These are phyloP conservation scores for Symbiotaphrina buchneri DNA, from an alignment of 495 filamentous ascomycete species.

Conservation along the genomic window DNA sequence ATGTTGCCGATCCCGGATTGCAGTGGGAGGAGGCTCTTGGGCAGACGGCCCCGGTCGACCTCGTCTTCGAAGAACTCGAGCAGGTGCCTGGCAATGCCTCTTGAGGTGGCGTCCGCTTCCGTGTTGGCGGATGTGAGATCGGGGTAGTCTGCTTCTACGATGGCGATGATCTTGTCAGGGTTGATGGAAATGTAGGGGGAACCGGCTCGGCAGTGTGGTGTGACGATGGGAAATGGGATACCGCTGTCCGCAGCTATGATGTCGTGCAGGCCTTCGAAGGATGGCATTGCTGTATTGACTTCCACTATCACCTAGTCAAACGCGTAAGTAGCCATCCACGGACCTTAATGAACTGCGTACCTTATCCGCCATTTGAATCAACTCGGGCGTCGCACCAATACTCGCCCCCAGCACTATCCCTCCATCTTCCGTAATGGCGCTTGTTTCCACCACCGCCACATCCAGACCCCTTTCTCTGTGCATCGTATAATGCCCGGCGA, in stretches of 20 bases:
- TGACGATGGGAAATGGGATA: conserved; percentile 70
- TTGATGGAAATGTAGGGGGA: conserved; percentile 23
- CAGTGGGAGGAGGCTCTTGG: conserved; percentile 56
- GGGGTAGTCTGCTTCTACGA: conserved; percentile 66
- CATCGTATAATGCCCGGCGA: conserved; percentile 68
- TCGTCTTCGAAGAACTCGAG: conserved; percentile 79
- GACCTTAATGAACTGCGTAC: conserved; percentile 10
- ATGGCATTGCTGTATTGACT: conserved; percentile 72
- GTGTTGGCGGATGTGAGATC: conserved; percentile 63
- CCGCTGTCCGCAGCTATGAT: conserved; percentile 74
- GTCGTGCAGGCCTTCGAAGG: conserved; percentile 76
- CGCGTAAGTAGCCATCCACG: background rate
- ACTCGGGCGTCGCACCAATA: conserved; percentile 72
- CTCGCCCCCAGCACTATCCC: conserved; percentile 77
- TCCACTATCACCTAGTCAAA: conserved; percentile 50
- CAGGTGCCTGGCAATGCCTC: conserved; percentile 54
- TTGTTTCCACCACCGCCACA: conserved; percentile 70
- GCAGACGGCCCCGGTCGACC: conserved; percentile 53
- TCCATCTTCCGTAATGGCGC: conserved; percentile 79
- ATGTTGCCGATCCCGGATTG: conserved; percentile 90
- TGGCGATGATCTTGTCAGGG: conserved; percentile 66
- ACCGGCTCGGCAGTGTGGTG: conserved; percentile 17
- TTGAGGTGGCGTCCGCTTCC: conserved; percentile 48
- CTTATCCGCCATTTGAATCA: conserved; percentile 79
- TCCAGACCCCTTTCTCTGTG: conserved; percentile 56